Evolutionary conservation across 495 filamentous ascomycete genomes (phyloP), one percentile per base, ranked within the genome.

Genomic region (Aspergillus haitiensis): DNA sequence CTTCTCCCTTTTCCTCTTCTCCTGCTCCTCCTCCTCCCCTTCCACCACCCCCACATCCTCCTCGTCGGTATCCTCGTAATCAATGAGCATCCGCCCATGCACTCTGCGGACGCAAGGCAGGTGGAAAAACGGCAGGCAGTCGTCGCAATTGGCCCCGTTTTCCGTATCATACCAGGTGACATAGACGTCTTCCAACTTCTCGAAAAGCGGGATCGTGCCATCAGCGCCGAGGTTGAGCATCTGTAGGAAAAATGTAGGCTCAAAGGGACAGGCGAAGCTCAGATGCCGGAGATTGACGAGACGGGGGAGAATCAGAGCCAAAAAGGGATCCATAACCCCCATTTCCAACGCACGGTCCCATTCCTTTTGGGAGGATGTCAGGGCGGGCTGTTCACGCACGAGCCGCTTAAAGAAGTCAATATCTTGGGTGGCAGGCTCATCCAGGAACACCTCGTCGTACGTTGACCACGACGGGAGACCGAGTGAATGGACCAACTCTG

Each of bases 111-210:
- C 4, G n/a, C 15, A 32, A 0, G 52, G 52, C 11, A 55, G 31
- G 3, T 36, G 32, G 52, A 55, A 55, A 37, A 55, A 55, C 2
- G 52, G 52, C 3, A 11, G 32, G 8, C n/a, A 36, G 9, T 10
- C 15, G 1, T 15, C 4, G 9, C 8, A 21, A 9, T 44, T 5
- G 18, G 44, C 37, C 4, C 35, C 52, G 12, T 44, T 32, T 18
- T 48, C 42, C 3, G 42, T 48, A 31, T 56, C 54, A 31, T 36
- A 48, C 54, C 54, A 48, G 31, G 6, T 36, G 11, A 49, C 32
- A 21, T 6, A 48, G 1, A 49, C 21, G 9, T 56, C 42, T 15
- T 47, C 45, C 8, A 48, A 18, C 7, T 48, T 34, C 10, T 40
- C 42, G 54, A 56, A 56, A 35, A 49, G 7, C 15, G 21, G 13